Base-by-base conservation (phyloP, 768 basidiomycete genomes). In the Heimioporus sp. region DNA sequence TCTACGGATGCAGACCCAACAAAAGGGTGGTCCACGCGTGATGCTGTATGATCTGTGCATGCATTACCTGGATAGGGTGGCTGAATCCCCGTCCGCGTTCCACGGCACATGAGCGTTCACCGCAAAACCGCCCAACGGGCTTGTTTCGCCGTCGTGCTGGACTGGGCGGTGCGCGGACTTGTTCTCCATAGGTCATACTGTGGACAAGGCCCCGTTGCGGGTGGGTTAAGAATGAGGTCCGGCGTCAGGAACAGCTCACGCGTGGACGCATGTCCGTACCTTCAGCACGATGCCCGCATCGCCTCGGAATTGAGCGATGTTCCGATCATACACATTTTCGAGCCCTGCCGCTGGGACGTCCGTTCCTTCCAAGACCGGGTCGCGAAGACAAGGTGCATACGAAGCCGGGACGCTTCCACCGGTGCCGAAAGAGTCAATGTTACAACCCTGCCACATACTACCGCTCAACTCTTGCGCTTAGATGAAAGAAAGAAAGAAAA, bases 371-470 rank as follows among this genome's bases (percentile, higher is more conserved):
- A 1, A 16, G 2, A 28, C 4, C 12, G n/a, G n/a, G 47, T 32
- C 16, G 4, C 30, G 38, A 35, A 15, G 21, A 19, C 7, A 5
- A 38, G n/a, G 20, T 12, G 52, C 57, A 3, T 10, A 59, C 53
- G 15, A 46, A 21, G 10, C 40, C 17, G 20, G 21, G 21, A 24
- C 21, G 21, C 21, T 21, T 10, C 2, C 44, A 6, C 13, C 2
- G 5, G 32, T 1, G 4, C 53, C 57, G 36, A 64, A 60, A 9
- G 52, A 56, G 19, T 51, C 51, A 9, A 60, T 49, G n/a, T 56
- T 56, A 12, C 57, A 49, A 49, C 5, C 61, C 61, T 63, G 32
- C 1, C 11, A 34, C 16, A 43, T 11, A 10, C 38, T 10, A 16
- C 28, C 3, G 28, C 31, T 51, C 46, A 49, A 37, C 2, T 13